Evolutionary conservation across 495 filamentous ascomycete species (phyloP), one percentile per base, ranked within the genome.

Genomic region (Clavariopsis aquatica): DNA sequence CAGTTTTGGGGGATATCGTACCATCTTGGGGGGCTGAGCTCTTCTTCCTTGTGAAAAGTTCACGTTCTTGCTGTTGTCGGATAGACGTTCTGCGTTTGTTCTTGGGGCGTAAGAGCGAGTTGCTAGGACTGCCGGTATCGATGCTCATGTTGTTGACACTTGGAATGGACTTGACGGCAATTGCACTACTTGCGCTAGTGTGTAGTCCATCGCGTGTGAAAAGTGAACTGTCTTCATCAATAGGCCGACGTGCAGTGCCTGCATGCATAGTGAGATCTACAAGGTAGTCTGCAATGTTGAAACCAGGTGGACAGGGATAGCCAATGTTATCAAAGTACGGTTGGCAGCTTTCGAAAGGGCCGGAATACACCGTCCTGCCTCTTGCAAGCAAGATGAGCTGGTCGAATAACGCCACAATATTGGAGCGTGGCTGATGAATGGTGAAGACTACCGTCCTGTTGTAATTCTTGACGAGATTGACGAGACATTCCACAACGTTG

Each of bases 401-500:
- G 73, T 98, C 95, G 70, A 98, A 98, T 29, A 98, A 82, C n/a
- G 94, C 94, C 28, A 98, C 94, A 68, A 98, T 98, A 70, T 98
- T 98, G n/a, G 94, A 98, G 61, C 96, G 84, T n/a, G 94, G 94
- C 67, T 98, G 94, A 76, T 98, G 94, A 65, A 98, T 98, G 5
- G 94, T 98, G 79, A 98, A 97, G 59, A 98, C 89, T 62, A 98
- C 90, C 0, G 94, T 98, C 49, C 94, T 84, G 73, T 96, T 93
- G 79, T 97, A 98, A 28, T 87, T 93, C 80, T 94, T 96, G 19
- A 94, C 94, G 49, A 98, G 76, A 4, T 89, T 97, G 43, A 98
- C 94, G 38, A 98, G 81, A 69, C 93, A 97, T 74, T 98, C 94
- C 26, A 98, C 87, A 7, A 97, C 93, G 57, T 98, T 98, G 80